These are phyloP conservation scores for Paraphoma sp. DNA, from an alignment of 2,329 filamentous ascomycete species.

Conservation along the genomic window DNA sequence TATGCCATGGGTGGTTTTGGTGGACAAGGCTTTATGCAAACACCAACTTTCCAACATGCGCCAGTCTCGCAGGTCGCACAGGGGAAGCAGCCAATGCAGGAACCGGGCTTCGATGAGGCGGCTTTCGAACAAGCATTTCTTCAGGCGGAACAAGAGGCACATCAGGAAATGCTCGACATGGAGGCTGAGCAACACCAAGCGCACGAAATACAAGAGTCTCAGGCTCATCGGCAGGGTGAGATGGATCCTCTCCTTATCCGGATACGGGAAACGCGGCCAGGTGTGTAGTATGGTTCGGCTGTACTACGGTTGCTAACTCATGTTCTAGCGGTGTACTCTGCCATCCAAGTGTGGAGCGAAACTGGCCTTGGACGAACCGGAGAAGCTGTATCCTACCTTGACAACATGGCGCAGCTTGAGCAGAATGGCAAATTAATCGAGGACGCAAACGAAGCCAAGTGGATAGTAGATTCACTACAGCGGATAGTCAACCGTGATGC, in stretches of 20 bases:
- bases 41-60: constrained; percentile 23
- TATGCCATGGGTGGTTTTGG: constrained; percentile 36
- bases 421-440: constrained; percentile 28
- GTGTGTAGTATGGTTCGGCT: constrained; percentile 32
- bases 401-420: constrained; percentile 34
- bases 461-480: constrained; percentile 41
- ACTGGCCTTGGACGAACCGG: constrained; percentile 34
- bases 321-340: constrained; percentile 36
- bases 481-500: constrained; percentile 33
- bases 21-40: constrained; percentile 35
- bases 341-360: constrained; percentile 43
- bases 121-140: constrained; percentile 64
- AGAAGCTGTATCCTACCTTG: constrained; percentile 34
- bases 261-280: constrained; percentile 42
- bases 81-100: constrained; percentile 43
- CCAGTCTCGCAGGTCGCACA: constrained; percentile 33
- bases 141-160: constrained; percentile 53
- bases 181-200: constrained; percentile 21
- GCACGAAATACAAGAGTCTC: constrained; percentile 18
- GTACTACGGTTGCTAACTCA: constrained; percentile 20
- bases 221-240: constrained; percentile 29
- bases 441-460: constrained; percentile 41
- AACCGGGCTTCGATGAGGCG: constrained; percentile 59
- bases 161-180: constrained; percentile 47
- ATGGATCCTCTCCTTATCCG: constrained; percentile 39